Evolutionary conservation across 805 yeast genomes (phyloP).

Genomic region (Saccharomycopsis oosterbeekiorum): DNA sequence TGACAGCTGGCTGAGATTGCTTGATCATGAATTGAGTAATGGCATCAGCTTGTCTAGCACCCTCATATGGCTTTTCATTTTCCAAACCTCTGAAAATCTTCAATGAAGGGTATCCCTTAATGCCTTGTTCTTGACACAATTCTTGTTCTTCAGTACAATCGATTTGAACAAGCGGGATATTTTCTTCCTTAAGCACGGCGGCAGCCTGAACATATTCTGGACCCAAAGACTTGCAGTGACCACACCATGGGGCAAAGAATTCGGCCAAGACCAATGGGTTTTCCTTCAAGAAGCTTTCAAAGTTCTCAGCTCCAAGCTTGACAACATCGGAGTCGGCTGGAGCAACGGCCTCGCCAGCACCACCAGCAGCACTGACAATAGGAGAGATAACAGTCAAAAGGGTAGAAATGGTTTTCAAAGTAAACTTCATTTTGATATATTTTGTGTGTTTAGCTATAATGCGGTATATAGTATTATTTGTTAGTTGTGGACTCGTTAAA

Average conservation of each 20-base stretch:
- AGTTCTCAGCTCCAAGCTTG: conserved; percentile 57
- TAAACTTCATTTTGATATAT: conserved; percentile 29
- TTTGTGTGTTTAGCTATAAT: neutral
- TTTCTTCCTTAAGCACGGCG: conserved; percentile 45
- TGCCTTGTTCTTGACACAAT: conserved; percentile 55
- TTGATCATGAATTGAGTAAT: conserved; percentile 73
- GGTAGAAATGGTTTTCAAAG: conserved; percentile 30
- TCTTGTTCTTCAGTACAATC: conserved; percentile 76
- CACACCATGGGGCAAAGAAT: conserved; percentile 97
- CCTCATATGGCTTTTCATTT: conserved; percentile 48
- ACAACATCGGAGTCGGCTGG: conserved; percentile 82
- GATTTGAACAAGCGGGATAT: conserved; percentile 68
- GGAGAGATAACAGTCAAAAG: conserved; percentile 30
- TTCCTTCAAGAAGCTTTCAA: conserved; percentile 51
- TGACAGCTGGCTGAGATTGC: conserved; percentile 71
- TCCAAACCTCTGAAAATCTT: conserved; percentile 57
- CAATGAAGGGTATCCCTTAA: conserved; percentile 79
- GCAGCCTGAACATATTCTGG: conserved; percentile 76
- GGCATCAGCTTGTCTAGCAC: conserved; percentile 74
- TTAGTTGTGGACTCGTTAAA: too few species aligned
- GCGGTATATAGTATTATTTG: too few species aligned
- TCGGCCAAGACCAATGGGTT: conserved; percentile 79
- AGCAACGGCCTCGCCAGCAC: conserved; percentile 55
- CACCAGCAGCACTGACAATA: conserved; percentile 27
- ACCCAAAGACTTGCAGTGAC: conserved; percentile 83